Base-by-base conservation (phyloP, 1,284 basidiomycete species). In the Stygiomarasmius scandens region DNA sequence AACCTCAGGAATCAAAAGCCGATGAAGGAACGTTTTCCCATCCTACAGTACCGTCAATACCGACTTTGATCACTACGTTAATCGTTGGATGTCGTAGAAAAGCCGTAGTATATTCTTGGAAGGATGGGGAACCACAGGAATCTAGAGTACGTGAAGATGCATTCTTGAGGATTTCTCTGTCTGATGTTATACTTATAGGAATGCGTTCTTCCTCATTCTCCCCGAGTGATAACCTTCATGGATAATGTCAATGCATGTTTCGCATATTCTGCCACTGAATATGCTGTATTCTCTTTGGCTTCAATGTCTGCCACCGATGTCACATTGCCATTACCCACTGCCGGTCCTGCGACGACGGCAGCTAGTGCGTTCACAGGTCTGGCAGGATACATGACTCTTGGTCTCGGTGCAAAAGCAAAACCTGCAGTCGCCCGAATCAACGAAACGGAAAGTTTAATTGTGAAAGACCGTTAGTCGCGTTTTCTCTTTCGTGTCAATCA, bases 351-450 rank as follows among this genome's bases (percentile, higher is more conserved):
- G 32, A 77, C 77, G 36, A 75, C 82, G 65, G 78, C 84, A 25
- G 89, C 87, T 77, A 85, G 86, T 27, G 87, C 92, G 0, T 77
- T 96, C 34, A 85, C 84, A 10, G 92, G 93, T 1, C 73, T 96
- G 16, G 89, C 92, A 10, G 93, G 93, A 11, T 96, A 96, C 68
- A 94, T 97, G 85, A 92, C 90, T 11, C 74, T 96, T 38, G 90
- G 90, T 0, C 73, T 91, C 19, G 90, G 90, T 2, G 80, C 84
- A 10, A 92, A 87, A 67, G 80, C 83, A 3, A 92, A 89, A 62
- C 87, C 93, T 2, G 79, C 77, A 4, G 77, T 87, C 2, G 77
- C 87, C 2, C 81, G 78, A 16, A 75, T 91, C 24, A 80, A 78
- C 36, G 87, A 89, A 1, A 81, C 79, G 0, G 90, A 96, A 67